phyloP scores from a whole-genome alignment of 1,284 basidiomycete genomes.

The Cutaneotrichosporon dermatis region DNA sequence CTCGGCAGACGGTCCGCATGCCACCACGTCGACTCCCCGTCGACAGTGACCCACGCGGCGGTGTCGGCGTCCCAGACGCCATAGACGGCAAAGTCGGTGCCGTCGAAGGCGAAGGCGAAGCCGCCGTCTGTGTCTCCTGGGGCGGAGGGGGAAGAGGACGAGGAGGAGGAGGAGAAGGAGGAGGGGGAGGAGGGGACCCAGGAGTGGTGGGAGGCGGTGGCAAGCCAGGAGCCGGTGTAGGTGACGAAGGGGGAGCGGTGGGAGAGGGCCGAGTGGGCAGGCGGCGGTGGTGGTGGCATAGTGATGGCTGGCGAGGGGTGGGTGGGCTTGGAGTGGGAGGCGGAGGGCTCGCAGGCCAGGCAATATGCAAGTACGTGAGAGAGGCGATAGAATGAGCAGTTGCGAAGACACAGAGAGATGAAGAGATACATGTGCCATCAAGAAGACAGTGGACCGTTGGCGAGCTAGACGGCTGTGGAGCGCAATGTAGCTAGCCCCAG shows the following conservation, averaged over 20 bases:
- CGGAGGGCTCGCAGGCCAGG: background rate
- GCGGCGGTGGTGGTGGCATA: background rate
- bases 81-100: conserved; percentile 2
- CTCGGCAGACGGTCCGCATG: background rate
- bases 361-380: no score
- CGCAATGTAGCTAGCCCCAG: no score
- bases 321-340: no score
- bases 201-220: background rate
- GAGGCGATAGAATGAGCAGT: background rate
- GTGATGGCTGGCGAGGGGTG: no score
- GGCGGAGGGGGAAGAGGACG: background rate
- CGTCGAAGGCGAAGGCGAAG: conserved; percentile 2
- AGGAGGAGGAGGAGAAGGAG: background rate
- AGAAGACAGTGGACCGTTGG: no score
- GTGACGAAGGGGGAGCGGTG: conserved; percentile 1
- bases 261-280: background rate
- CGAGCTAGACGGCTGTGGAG: no score
- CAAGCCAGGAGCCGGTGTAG: conserved; percentile 1
- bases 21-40: background rate
- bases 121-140: background rate
- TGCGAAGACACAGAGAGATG: background rate
- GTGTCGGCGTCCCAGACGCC: background rate
- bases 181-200: background rate
- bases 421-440: background rate
- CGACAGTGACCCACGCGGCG: background rate